Evolutionary conservation across 129 eudicot species (phyloP).

Genomic region (Artemisia argyi): DNA sequence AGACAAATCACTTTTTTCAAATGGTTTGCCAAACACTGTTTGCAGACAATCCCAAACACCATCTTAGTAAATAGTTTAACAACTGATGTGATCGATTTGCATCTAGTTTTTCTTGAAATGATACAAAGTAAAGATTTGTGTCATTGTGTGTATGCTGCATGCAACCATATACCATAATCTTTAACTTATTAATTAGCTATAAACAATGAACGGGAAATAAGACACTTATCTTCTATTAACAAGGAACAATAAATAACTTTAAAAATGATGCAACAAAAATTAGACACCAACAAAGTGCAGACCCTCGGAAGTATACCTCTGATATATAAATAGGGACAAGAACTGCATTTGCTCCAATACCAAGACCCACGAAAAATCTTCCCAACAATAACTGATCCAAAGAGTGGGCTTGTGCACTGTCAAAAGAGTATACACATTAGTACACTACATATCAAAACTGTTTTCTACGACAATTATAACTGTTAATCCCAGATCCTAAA

Average conservation of each 20-base stretch:
- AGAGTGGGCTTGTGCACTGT: conserved; percentile 89
- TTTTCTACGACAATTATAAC: conserved; percentile 12
- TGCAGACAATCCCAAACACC: too few relatives aligned
- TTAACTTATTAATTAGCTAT: too few relatives aligned
- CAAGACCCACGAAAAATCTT: conserved; percentile 87
- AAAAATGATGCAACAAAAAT: background rate
- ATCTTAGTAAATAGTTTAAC: too few relatives aligned
- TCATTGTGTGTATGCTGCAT: too few relatives aligned
- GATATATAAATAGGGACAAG: conserved; percentile 91
- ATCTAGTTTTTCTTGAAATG: too few relatives aligned
- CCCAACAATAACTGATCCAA: conserved; percentile 75
- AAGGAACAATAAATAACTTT: background rate
- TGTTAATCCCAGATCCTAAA: background rate
- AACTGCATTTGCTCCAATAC: conserved; percentile 91
- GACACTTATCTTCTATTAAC: background rate
- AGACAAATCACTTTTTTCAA: too few relatives aligned
- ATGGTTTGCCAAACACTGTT: too few relatives aligned
- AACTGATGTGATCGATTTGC: too few relatives aligned
- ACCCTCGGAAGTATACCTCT: conserved; percentile 53
- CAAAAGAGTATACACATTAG: conserved; percentile 25
- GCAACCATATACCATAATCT: too few relatives aligned
- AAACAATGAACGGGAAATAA: too few relatives aligned
- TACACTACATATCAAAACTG: conserved; percentile 27
- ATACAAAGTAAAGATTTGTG: too few relatives aligned
- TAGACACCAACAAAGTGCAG: conserved; percentile 11